Base-by-base conservation (phyloP, 139 green algal genomes). In the Edaphochlamys debaryana region DNA sequence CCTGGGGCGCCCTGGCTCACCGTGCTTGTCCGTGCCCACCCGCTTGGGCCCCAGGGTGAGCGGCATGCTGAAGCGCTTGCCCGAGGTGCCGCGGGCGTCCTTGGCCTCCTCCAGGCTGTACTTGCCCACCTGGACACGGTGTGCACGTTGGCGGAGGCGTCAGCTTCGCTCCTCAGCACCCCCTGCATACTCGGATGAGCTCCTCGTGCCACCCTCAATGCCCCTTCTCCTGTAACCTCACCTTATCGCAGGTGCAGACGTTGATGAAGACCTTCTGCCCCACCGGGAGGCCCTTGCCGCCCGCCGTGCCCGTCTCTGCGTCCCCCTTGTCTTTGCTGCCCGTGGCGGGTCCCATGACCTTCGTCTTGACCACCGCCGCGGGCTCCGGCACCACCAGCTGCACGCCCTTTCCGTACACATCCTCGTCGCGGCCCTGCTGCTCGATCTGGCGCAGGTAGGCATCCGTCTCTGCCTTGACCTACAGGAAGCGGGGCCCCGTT, bases 391-490 rank as follows among this genome's bases (percentile, higher is more conserved):
- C 40, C 25, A 96, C 72, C 38, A 96, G 89, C 87, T 91, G 63
- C 38, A 91, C 86, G 30, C 90, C 93, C 48, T 92, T 91, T 41
- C 93, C 93, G 86, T 94, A 95, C 36, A 93, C 85, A 30, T 91
- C 86, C 79, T 94, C 90, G 0, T 34, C 73, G 3, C 82, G 84
- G 23, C 89, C 90, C 50, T 94, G 87, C 9, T 68, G 13, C 70
- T 96, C 93, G 38, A 96, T 71, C 84, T 96, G 90, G 3, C 88
- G 82, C 32, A 96, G 63, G 69, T 96, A 96, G 36, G 71, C 64
- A 11, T 96, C 92, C 20, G 85, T 92, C 73, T 96, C 93, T 8
- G 89, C 92, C 36, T 86, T 90, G 60, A 87, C 86, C 87, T 94
- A 70, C 34, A 13, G 45, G 45, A 54, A 9, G 13, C 45, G 9